phyloP scores from a whole-genome alignment of 2,329 filamentous ascomycete species.

The Thelonectria blattea region DNA sequence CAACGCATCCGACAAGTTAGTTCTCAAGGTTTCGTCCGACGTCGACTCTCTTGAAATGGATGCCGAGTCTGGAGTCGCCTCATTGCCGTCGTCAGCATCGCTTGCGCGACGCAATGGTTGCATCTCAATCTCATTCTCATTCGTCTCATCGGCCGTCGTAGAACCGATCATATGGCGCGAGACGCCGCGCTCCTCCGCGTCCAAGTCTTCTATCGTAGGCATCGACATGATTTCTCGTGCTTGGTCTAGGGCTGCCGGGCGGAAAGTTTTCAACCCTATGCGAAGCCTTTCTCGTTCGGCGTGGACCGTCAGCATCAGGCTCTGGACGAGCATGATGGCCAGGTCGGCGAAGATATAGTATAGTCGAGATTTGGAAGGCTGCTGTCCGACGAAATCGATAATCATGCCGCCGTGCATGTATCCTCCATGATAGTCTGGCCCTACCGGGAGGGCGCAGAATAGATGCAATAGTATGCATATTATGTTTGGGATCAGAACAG shows the following conservation, averaged over 20 bases:
- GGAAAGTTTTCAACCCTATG: constrained; percentile 52
- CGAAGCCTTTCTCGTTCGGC: constrained; percentile 64
- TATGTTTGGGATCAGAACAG: constrained; percentile 63
- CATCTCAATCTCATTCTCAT: constrained; percentile 55
- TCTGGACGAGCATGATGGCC: constrained; percentile 63
- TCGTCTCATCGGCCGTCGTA: constrained; percentile 44
- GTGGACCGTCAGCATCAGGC: constrained; percentile 68
- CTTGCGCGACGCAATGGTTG: constrained; percentile 41
- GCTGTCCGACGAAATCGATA: constrained; percentile 72
- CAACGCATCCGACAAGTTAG: constrained; percentile 55
- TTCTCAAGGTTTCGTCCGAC: constrained; percentile 41
- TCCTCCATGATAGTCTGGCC: constrained; percentile 66
- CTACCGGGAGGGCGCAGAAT: constrained; percentile 59
- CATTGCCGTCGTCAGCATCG: constrained; percentile 33
- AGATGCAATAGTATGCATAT: constrained; percentile 67
- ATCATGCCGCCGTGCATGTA: constrained; percentile 72
- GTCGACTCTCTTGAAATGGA: constrained; percentile 36
- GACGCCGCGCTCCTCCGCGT: constrained; percentile 63
- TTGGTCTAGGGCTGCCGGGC: constrained; percentile 41
- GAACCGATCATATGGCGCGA: constrained; percentile 47
- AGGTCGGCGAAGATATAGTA: constrained; percentile 63
- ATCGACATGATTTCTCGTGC: constrained; percentile 35
- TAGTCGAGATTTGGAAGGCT: constrained; percentile 62
- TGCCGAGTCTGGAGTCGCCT: constrained; percentile 38
- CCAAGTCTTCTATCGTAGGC: constrained; percentile 55